Base-by-base conservation (phyloP, 352 stramenopile genomes). In the Elongisporangium undulatum region DNA sequence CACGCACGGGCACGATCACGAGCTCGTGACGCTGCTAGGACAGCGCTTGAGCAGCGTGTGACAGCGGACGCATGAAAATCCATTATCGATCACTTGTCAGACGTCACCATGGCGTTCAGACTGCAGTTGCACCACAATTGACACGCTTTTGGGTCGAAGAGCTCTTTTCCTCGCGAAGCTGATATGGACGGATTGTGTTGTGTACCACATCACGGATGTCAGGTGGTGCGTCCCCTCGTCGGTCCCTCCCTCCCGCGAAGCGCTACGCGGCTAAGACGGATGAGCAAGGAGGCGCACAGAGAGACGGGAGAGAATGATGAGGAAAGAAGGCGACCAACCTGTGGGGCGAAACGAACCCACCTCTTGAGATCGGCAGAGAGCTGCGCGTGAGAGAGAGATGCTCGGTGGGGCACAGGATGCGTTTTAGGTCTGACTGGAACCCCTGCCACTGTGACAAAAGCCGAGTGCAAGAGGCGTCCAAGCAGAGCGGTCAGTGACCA, bases 1-100 rank as follows among this genome's bases (percentile, higher is more conserved):
- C 45, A 89, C 82, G 3, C 79, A 89, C 61, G 81, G 81, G 39
- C 62, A 68, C 9, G 45, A 69, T 10, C 75, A 88, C 51, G 57
- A 66, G 19, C 76, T 90, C 7, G 67, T 85, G 29, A 59, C 56
- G 51, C 62, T 81, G 41, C 63, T 87, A 9, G 68, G 53, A 23
- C 61, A 80, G 53, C 69, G 72, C 20, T 48, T 63, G 34, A 45
- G 34, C 34, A 45, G 34, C 34, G 34, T 45, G 34, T 45, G 34
- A 45, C 34, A 45, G 34, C 34, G 4, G 10, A 17, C 34, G n/a
- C n/a, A n/a, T n/a, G 34, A 45, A 45, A 45, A 45, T 45, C 34
- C 34, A 45, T 45, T 45, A 45, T 45, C 34, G 12, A 10, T 45
- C 34, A 45, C 34, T 45, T 10, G 34, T 45, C 34, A 45, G 34